Conservation (phyloP, 2,329 filamentous ascomycete genomes). For the Stromatinia cepivora region DNA sequence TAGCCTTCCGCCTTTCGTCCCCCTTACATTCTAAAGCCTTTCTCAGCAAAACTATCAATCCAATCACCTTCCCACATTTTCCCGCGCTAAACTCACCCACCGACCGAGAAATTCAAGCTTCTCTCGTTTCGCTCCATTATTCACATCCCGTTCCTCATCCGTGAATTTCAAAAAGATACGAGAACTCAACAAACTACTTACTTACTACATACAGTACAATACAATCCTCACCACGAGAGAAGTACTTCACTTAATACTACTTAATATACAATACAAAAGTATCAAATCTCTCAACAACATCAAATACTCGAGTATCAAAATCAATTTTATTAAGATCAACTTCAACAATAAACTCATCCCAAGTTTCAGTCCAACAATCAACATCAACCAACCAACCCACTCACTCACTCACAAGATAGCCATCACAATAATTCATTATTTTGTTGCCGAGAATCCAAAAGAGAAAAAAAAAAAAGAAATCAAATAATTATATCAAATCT, state of each 20-base stretch:
- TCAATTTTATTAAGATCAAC: neutral
- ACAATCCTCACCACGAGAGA: neutral
- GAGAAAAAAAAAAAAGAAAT: neutral
- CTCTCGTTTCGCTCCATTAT: constrained; percentile 3
- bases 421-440: neutral
- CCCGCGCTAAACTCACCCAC: neutral
- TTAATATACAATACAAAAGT: neutral
- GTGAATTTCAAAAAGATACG: neutral
- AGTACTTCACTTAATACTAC: neutral
- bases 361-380: neutral
- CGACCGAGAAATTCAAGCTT: constrained; percentile 4
- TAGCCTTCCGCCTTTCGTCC: neutral
- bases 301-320: neutral
- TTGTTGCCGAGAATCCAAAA: neutral
- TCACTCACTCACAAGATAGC: neutral
- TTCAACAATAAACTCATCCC: neutral
- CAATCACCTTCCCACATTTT: neutral
- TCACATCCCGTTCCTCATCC: constrained; percentile 6
- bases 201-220: neutral
- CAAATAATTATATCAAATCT: neutral
- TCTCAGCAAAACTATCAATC: neutral
- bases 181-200: neutral
- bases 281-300: neutral
- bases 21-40: neutral
- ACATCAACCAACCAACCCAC: neutral